Base-by-base conservation (phyloP, 2,329 filamentous ascomycete species). In the Bretziella fagacearum region DNA sequence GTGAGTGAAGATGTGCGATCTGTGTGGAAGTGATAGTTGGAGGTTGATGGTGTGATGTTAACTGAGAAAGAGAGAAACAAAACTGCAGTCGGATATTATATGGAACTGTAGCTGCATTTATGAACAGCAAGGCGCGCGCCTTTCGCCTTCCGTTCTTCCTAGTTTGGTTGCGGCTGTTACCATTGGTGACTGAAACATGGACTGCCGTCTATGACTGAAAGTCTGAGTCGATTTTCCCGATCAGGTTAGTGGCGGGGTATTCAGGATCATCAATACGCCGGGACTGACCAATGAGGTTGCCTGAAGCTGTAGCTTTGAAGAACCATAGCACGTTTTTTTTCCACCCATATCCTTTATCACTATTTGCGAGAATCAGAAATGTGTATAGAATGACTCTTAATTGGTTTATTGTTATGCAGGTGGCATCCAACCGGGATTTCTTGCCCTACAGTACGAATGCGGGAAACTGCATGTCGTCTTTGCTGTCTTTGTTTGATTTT, bases 121-220 rank as follows among this genome's bases (percentile, higher is more conserved):
- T 35, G 27, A 33, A 35, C 13, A 35, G 27, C 8, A 27, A 26
- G 23, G 10, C 15, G 42, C n/a, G 41, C 47, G 47, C 47, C 26
- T 39, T 49, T 49, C 41, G 41, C 36, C 33, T 49, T 49, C 41
- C 47, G 47, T n/a, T n/a, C n/a, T n/a, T n/a, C 35, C 41, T 39
- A 10, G 5, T 10, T 22, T 39, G 22, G 15, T 25, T 27, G 18
- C n/a, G n/a, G n/a, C n/a, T n/a, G n/a, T n/a, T n/a, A n/a, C n/a
- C n/a, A n/a, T n/a, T n/a, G n/a, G n/a, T n/a, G n/a, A n/a, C n/a
- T n/a, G n/a, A n/a, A n/a, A n/a, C n/a, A n/a, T n/a, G n/a, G n/a
- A 49, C 41, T 49, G 41, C 33, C 30, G 30, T 45, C 25, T 44
- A 45, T 45, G 47, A 45, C 47, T 45, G 41, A 39, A 49, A 43